Evolutionary conservation across 148 eudicot species (phyloP).

Genomic region (Vaccinium corymbosum): DNA sequence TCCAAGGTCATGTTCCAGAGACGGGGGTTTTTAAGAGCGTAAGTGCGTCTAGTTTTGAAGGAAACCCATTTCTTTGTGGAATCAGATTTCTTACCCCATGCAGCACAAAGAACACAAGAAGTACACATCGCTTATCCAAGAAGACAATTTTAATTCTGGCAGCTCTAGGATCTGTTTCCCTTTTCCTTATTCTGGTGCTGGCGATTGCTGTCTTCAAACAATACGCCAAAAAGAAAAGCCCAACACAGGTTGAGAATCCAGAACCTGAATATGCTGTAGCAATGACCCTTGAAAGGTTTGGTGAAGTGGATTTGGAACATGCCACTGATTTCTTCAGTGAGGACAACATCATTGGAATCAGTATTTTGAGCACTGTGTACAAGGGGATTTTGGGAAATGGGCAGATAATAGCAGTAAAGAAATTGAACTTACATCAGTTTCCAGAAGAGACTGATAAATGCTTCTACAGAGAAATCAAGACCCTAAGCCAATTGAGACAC

Average conservation of each 20-base stretch:
- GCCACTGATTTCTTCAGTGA: slow-evolving; percentile 62
- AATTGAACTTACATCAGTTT: slow-evolving; percentile 58
- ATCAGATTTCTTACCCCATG: slow-evolving; percentile 41
- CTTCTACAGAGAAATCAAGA: slow-evolving; percentile 69
- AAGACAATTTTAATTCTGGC: slow-evolving; percentile 40
- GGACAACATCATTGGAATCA: slow-evolving; percentile 53
- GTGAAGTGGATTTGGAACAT: slow-evolving; percentile 45
- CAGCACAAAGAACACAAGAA: slow-evolving; percentile 13
- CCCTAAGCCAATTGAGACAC: slow-evolving; percentile 63
- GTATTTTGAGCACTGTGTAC: slow-evolving; percentile 73
- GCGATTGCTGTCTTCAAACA: slow-evolving; percentile 17
- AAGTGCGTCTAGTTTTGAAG: slow-evolving; percentile 49
- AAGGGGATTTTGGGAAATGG: slow-evolving; percentile 63
- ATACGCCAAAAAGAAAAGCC: slow-evolving; percentile 23
- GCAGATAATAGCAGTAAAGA: slow-evolving; percentile 59
- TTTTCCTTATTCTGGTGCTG: slow-evolving; percentile 31
- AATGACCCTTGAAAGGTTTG: slow-evolving; percentile 52
- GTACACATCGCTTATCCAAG: slow-evolving; percentile 27
- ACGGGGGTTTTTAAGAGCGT: slow-evolving; percentile 19
- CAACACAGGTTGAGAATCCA: slow-evolving; percentile 26
- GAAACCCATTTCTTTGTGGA: slow-evolving; percentile 73
- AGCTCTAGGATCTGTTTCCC: slow-evolving; percentile 35
- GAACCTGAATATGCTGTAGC: slow-evolving; percentile 34
- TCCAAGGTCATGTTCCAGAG: slow-evolving; percentile 74
- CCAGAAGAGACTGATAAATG: slow-evolving; percentile 65